Base-by-base conservation (phyloP, 225 moss, liverwort and hornwort genomes). In the Marchantia polymorpha region DNA sequence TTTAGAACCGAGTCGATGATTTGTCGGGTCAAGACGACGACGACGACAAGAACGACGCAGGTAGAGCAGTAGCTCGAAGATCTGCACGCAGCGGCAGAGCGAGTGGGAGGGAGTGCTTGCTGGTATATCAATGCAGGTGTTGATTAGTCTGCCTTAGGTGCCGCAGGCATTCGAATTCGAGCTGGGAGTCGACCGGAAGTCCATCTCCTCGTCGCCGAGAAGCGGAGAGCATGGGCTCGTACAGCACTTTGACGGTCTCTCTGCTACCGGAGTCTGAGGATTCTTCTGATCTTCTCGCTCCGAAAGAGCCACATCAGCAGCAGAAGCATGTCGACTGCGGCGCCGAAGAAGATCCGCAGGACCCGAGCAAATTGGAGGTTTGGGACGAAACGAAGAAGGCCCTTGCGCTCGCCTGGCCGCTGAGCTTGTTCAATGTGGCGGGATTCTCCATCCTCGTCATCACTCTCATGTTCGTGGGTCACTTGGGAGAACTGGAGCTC, bases 391-490 rank as follows among this genome's bases (percentile, higher is more conserved):
- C 88, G 0, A 25, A 53, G 51, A 87, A 71, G 77, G 79, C 81
- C 23, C 52, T 84, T 8, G 56, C 64, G 60, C 63, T 87, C 52
- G 87, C 87, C 0, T 81, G 82, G 46, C 87, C 87, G 6, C 78
- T 87, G 77, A 72, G 76, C 15, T 74, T 78, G 39, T 84, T 82
- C 66, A 80, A 82, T 22, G n/a, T 87, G 15, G 30, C 82, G 39
- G 82, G 76, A 30, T 87, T 75, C 51, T 63, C 81, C 0, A 20
- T 89, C 69, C 49, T 78, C 48, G 66, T 81, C 0, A 73, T 89
- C 60, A 81, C 87, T 39, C 49, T 89, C 66, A 89, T 87, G 84
- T 89, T 83, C 72, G 85, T 87, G 3, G 89, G 89, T 58, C 89
- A 84, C 55, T 75, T 87, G 73, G 89, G 85, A 31, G 83, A 87